Evolutionary conservation across 2,329 filamentous ascomycete genomes (phyloP).

Genomic region (Ceratocystis ficicola): DNA sequence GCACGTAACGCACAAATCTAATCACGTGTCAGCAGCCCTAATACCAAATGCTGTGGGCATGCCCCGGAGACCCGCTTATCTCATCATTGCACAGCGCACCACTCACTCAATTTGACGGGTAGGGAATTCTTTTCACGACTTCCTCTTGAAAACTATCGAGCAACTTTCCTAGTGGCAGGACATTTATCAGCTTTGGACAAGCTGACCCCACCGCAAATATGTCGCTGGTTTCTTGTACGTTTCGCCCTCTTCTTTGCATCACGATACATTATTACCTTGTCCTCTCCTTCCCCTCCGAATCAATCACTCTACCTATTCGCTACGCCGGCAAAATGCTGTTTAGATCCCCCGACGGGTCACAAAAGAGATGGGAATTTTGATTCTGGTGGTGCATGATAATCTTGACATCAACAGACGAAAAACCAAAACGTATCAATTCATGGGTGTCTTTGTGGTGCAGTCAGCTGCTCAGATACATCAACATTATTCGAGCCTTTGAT

Average conservation of each 20-base stretch:
- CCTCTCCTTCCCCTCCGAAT: slow-evolving; percentile 4
- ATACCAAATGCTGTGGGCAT: slow-evolving; percentile 20
- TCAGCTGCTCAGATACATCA: background rate
- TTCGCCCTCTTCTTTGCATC: slow-evolving; percentile 10
- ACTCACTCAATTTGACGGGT: slow-evolving; percentile 20
- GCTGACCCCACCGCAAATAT: slow-evolving; percentile 29
- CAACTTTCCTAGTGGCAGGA: slow-evolving; percentile 23
- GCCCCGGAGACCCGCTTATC: slow-evolving; percentile 22
- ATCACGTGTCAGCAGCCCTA: slow-evolving; percentile 24
- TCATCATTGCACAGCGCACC: slow-evolving; percentile 20
- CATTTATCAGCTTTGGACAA: slow-evolving; percentile 24
- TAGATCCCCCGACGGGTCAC: background rate
- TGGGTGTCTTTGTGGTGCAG: background rate
- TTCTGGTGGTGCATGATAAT: background rate
- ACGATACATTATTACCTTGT: background rate
- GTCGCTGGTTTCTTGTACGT: slow-evolving; percentile 24
- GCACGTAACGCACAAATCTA: background rate
- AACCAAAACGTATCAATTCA: background rate
- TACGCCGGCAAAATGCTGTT: background rate
- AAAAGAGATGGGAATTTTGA: background rate
- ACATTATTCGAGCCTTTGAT: background rate
- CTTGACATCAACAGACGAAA: background rate
- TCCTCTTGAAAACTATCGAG: slow-evolving; percentile 22
- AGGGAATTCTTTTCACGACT: slow-evolving; percentile 20
- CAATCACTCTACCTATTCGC: background rate